Conservation (phyloP, 371 early-diverging fungal species). For the Choanephora cucurbitarum region DNA sequence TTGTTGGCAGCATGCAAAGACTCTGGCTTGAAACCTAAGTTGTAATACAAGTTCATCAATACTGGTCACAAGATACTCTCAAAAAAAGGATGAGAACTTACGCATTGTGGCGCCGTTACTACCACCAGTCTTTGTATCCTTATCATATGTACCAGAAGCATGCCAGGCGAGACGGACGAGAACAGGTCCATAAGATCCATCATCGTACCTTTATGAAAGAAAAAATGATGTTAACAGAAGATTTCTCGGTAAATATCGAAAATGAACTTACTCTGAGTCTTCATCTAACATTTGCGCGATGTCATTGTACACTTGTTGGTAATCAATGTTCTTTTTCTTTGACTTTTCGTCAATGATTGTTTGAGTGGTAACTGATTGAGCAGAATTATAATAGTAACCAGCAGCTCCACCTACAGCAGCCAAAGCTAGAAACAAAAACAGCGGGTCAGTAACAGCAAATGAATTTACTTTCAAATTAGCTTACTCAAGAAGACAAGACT, state of each 20-base stretch:
- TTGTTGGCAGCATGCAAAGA: slow-evolving; percentile 82
- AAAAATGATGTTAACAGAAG: background rate
- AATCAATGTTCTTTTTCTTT: slow-evolving; percentile 51
- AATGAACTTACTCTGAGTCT: slow-evolving; percentile 50
- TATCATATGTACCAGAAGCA: slow-evolving; percentile 90
- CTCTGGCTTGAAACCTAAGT: slow-evolving; percentile 69
- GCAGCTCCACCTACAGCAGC: slow-evolving; percentile 52
- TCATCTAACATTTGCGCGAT: slow-evolving; percentile 82
- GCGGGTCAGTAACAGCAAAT: background rate
- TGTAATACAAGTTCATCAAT: slow-evolving; percentile 7
- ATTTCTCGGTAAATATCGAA: slow-evolving; percentile 1
- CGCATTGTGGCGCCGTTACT: slow-evolving; percentile 92
- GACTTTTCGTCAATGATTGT: slow-evolving; percentile 24
- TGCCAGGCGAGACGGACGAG: slow-evolving; percentile 94
- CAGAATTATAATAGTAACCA: slow-evolving; percentile 55
- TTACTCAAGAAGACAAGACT: slow-evolving; percentile 27
- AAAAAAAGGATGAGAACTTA: slow-evolving; percentile 21
- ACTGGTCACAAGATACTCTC: background rate
- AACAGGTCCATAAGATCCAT: slow-evolving; percentile 90
- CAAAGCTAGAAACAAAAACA: slow-evolving; percentile 24
- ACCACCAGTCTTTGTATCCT: slow-evolving; percentile 82
- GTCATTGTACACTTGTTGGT: slow-evolving; percentile 74
- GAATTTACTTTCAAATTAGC: background rate
- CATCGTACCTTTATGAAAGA: slow-evolving; percentile 69
- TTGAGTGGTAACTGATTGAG: slow-evolving; percentile 34